Conservation (phyloP, 208 protist genomes). For the Zelonia costaricensis region DNA sequence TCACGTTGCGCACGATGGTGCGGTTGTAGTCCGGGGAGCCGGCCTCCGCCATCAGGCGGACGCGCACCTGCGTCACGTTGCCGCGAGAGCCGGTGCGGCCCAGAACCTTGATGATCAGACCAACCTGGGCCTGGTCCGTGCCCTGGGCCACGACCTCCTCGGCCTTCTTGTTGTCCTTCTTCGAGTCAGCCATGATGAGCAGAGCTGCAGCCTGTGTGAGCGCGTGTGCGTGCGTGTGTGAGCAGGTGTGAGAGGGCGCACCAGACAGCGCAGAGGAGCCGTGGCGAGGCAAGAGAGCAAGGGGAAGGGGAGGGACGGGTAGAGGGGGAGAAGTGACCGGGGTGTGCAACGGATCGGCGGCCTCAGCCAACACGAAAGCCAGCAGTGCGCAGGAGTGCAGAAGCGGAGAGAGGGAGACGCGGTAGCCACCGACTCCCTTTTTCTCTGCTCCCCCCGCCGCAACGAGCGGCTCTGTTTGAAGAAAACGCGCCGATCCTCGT, state of each 20-base stretch:
- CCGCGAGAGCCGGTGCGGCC: conserved; percentile 99
- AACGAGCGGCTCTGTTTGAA: too few relatives aligned
- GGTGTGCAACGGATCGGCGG: too few relatives aligned
- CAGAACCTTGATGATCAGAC: conserved; percentile 98
- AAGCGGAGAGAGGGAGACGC: too few relatives aligned
- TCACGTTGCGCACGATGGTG: conserved; percentile 99
- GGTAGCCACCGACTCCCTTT: too few relatives aligned
- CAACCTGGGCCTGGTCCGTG: conserved; percentile 91
- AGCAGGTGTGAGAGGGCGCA: background rate
- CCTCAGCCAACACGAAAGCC: too few relatives aligned
- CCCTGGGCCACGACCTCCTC: conserved; percentile 78
- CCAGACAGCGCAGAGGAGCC: conserved; percentile 3
- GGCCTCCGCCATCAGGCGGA: conserved; percentile 93
- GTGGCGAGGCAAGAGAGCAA: background rate
- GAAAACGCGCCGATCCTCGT: too few relatives aligned
- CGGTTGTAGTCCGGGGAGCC: conserved; percentile 91
- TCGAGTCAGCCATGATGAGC: conserved; percentile 60
- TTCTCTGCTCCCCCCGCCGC: too few relatives aligned
- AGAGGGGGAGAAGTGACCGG: conserved; percentile 5
- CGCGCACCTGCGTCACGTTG: conserved; percentile 98
- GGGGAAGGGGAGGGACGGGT: background rate
- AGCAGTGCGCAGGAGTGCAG: too few relatives aligned
- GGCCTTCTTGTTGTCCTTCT: conserved; percentile 89
- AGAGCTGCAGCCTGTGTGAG: conserved; percentile 4
- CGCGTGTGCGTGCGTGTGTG: background rate